phyloP scores from a whole-genome alignment of 148 eudicot genomes.

The Camellia japonica region DNA sequence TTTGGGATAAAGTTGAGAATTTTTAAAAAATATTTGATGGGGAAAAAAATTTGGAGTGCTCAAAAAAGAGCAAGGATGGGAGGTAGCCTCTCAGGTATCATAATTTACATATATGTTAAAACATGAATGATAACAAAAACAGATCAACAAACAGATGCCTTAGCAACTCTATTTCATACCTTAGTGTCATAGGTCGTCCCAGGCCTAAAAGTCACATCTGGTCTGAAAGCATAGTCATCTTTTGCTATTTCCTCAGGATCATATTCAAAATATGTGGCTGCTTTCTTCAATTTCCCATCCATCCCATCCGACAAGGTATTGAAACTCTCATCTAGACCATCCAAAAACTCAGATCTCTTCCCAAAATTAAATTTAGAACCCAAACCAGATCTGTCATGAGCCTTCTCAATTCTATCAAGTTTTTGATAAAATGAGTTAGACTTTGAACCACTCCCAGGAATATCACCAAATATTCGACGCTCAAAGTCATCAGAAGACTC shows the following conservation, averaged over 20 bases:
- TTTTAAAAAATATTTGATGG: no score
- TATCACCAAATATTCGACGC: slow-evolving; percentile 48
- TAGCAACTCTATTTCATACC: slow-evolving; percentile 42
- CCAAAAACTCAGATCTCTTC: slow-evolving; percentile 23
- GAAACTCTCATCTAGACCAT: slow-evolving; percentile 47
- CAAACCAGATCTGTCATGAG: slow-evolving; percentile 26
- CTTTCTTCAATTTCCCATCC: slow-evolving; percentile 64
- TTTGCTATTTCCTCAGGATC: slow-evolving; percentile 39
- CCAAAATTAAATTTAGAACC: slow-evolving; percentile 26
- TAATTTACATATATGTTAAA: not conserved
- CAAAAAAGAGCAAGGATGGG: no score
- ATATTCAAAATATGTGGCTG: slow-evolving; percentile 66
- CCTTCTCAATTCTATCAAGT: slow-evolving; percentile 46
- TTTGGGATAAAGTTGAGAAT: no score
- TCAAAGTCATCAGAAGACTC: slow-evolving; percentile 61
- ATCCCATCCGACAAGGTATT: slow-evolving; percentile 59
- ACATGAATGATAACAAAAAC: not conserved
- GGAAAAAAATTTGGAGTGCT: no score
- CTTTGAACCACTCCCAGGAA: slow-evolving; percentile 23
- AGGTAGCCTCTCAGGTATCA: no score
- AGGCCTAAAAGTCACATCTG: slow-evolving; percentile 46
- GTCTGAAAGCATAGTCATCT: slow-evolving; percentile 65
- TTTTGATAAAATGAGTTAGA: slow-evolving; percentile 38
- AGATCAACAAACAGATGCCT: slow-evolving; percentile 7
- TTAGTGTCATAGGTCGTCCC: slow-evolving; percentile 58